These are phyloP conservation scores for Tylopilus plumbeoviolaceoides DNA, from an alignment of 768 basidiomycete species.

Conservation along the genomic window DNA sequence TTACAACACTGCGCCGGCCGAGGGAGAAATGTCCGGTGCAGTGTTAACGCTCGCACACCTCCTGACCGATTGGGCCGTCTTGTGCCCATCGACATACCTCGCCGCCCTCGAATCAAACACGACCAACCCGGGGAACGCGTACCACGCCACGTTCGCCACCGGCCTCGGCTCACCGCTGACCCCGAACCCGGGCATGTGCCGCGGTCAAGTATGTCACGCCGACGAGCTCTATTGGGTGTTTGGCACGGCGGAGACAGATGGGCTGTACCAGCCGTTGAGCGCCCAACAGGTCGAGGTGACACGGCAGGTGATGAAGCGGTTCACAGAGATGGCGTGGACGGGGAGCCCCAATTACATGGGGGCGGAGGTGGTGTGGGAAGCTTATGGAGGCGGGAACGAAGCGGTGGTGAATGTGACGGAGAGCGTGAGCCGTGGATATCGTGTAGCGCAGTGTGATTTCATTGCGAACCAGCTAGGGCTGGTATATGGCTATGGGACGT, in stretches of 20 bases:
- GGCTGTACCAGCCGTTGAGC: slow-evolving; percentile 14
- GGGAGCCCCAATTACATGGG: slow-evolving; percentile 16
- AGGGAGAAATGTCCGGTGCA: slow-evolving; percentile 11
- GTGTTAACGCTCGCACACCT: slow-evolving; percentile 9
- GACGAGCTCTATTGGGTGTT: slow-evolving; percentile 22
- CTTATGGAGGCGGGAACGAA: slow-evolving; percentile 10
- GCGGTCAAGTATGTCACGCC: slow-evolving; percentile 14
- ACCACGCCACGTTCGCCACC: slow-evolving; percentile 10
- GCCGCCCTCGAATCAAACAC: slow-evolving; percentile 14
- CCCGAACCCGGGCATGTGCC: slow-evolving; percentile 10
- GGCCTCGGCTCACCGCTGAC: slow-evolving; percentile 13
- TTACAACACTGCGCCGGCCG: slow-evolving; percentile 8
- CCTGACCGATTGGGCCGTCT: slow-evolving; percentile 11
- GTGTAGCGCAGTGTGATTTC: slow-evolving; percentile 13
- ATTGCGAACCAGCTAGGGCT: slow-evolving; percentile 13
- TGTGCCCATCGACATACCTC: slow-evolving; percentile 14
- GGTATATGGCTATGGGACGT: slow-evolving; percentile 5
- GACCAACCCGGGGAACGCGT: slow-evolving; percentile 12
- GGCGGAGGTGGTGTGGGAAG: slow-evolving; percentile 10
- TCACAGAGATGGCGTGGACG: slow-evolving; percentile 15
- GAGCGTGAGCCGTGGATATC: slow-evolving; percentile 4
- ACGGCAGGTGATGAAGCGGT: slow-evolving; percentile 7
- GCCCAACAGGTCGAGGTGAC: slow-evolving; percentile 1
- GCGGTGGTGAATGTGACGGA: slow-evolving; percentile 9
- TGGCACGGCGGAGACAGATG: slow-evolving; percentile 16